Base-by-base conservation (phyloP, 116 monocot species). In the Cymodocea nodosa region DNA sequence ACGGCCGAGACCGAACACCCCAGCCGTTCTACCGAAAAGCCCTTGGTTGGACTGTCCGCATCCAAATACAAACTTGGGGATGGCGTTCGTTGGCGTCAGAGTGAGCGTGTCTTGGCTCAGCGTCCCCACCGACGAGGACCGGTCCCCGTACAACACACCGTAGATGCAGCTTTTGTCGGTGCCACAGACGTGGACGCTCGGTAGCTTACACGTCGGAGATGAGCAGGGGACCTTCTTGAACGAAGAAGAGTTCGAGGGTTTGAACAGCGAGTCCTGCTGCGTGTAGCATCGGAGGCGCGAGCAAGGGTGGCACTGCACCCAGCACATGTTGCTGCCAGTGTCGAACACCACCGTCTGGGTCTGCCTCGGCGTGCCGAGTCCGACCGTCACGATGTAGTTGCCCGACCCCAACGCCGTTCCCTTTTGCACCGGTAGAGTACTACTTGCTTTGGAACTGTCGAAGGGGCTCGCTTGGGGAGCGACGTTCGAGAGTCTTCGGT, bases 21-120 rank as follows among this genome's bases (percentile, higher is more conserved):
- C 84, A 5, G 70, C 84, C 3, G 54, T 16, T 10, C 30, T 15
- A 6, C 67, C 77, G 71, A 80, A 84, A 5, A 83, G 60, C 15
- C 84, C 84, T 11, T 20, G 11, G 73, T 84, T 84, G 14, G 73
- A 22, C 40, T 69, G 62, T 50, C 87, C 84, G 71, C 91, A 91
- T 1, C 87, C 87, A 67, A 80, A 87, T 23, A 80, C 53, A 67
- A 87, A 84, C 15, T 62, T 59, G 0, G 59, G 40, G 9, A 87
- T 64, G 5, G 39, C 63, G 30, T 60, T 36, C 15, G 50, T 16
- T 16, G 64, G 35, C 6, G 63, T 14, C 24, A 80, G 16, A 7
- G 73, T 80, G 3, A 83, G 68, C 0, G 24, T 67, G 54, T 83
- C 83, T 8, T 67, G 44, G 16, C 8, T 49, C 20, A 79, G 71